Evolutionary conservation across 2,329 filamentous ascomycete genomes (phyloP), one percentile per base, ranked within the genome.

Genomic region (Paraconiothyrium sp.): DNA sequence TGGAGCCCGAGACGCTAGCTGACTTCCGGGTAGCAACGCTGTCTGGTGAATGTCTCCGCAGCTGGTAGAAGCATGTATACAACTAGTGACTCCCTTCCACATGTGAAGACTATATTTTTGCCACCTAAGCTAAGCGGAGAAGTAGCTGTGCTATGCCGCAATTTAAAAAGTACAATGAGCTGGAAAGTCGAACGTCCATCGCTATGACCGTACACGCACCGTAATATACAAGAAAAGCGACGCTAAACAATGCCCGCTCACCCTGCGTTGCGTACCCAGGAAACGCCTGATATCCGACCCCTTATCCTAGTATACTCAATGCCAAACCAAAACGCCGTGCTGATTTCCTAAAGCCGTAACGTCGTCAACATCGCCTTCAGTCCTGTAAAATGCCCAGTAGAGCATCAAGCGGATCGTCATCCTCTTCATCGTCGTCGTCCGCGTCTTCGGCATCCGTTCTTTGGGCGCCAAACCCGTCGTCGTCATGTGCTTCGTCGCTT

Each of bases 401-500:
- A 14, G 57, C 48, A 52, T 58, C 57, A 5, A 58, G 48, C n/a
- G 48, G 46, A 20, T 58, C 54, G 16, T 58, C 39, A 16, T 58
- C 56, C 3, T 57, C 55, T 24, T 46, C 41, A 3, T 57, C 54
- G 4, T 30, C 27, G 4, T 30, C 27, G 4, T 30, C 27, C 27
- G 27, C 27, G 39, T 57, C 55, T n/a, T 58, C 57, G 16, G 24
- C 57, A 47, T 39, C 47, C 20, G 46, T 46, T 20, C 39, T 14
- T 27, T 55, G 35, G 1, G 44, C 47, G 7, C 39, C 52, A 16
- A 39, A 56, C 3, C 54, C 30, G 22, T 24, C 46, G 10, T 46
- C 55, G 13, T 61, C 62, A 35, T 62, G 64, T 43, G 60, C 67
- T 5, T 64, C 66, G 24, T 70, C 63, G 41, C 63, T 64, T 7